Base-by-base conservation (phyloP, 177 flowering plant species). In the Vitis hybrid region DNA sequence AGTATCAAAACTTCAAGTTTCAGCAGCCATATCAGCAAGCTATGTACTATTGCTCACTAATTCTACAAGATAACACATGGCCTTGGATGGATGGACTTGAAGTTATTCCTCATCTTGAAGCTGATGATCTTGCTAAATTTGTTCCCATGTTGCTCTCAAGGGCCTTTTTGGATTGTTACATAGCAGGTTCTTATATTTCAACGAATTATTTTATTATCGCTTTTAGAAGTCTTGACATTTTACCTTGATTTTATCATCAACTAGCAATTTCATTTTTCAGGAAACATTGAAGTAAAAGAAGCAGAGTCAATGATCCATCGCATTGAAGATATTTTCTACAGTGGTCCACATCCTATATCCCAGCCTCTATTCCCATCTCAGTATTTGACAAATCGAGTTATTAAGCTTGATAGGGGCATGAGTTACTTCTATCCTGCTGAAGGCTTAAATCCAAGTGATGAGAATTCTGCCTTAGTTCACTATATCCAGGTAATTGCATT, bases 21-120 rank as follows among this genome's bases (percentile, higher is more conserved):
- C 91, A 88, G 69, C 94, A 95, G 70, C 98, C 99, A 24, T 91
- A 90, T 79, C 85, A 90, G 73, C 98, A 91, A 78, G 98, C 96
- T 21, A 80, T 86, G 91, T 88, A 83, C 79, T 84, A 90, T 65
- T 88, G 96, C 81, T 89, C 94, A 50, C 74, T 91, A 72, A 80
- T 93, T 52, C 73, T 95, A 30, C 80, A 85, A 76, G 94, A 93
- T 76, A 83, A 79, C 2, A 63, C 87, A 64, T 91, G 90, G 94
- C 92, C 97, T 58, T 95, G 94, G 96, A 85, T 67, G 77, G 99
- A 95, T 62, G 72, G 81, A 77, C 88, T 91, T 68, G 94, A 91
- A 78, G 81, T 85, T 72, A 89, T 95, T 75, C 89, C 90, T 64
- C 78, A 69, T 74, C 87, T 95, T 70, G 85, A 86, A 75, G 87